Evolutionary conservation across 768 basidiomycete species (phyloP), one percentile per base, ranked within the genome.

Genomic region (Pleurotus sapidus): DNA sequence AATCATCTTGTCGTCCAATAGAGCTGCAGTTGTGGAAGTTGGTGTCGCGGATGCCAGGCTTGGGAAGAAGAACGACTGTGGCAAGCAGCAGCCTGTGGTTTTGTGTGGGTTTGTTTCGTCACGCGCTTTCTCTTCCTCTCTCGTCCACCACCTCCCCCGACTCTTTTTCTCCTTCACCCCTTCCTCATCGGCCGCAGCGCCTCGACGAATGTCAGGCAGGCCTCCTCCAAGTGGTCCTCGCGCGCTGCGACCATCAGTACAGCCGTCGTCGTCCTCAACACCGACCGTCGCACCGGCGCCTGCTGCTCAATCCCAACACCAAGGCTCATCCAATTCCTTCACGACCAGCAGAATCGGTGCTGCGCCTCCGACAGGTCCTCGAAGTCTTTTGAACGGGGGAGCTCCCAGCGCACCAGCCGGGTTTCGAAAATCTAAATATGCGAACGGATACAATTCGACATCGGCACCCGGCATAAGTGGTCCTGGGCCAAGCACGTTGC

Each of bases 161-260:
- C 37, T 27, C 60, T 58, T 56, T 42, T 54, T 25, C 38, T 42
- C 49, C 57, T 46, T 47, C 58, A 43, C 46, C 51, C 55, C 64
- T 62, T 45, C 49, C 57, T 55, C 37, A 55, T 53, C 59, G 53
- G 58, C 58, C 59, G 37, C 59, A 23, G n/a, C 57, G 49, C 57
- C 24, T 27, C 46, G 30, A 55, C 56, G 58, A 50, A 89, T 91
- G 89, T 89, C 88, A 71, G 87, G 88, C 67, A 89, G 87, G 75
- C 84, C 82, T 51, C 89, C 89, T 64, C 89, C 89, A 62, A 81
- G 77, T 62, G 89, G 88, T 56, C 89, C 89, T 46, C 75, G 89
- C 59, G 89, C 89, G 46, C 76, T 91, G 59, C 65, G 84, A 60
- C 82, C 81, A 58, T 63, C 79, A n/a, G 63, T 74, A 9, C 74